Evolutionary conservation across 768 basidiomycete genomes (phyloP).

Genomic region (Auricularia heimuer): DNA sequence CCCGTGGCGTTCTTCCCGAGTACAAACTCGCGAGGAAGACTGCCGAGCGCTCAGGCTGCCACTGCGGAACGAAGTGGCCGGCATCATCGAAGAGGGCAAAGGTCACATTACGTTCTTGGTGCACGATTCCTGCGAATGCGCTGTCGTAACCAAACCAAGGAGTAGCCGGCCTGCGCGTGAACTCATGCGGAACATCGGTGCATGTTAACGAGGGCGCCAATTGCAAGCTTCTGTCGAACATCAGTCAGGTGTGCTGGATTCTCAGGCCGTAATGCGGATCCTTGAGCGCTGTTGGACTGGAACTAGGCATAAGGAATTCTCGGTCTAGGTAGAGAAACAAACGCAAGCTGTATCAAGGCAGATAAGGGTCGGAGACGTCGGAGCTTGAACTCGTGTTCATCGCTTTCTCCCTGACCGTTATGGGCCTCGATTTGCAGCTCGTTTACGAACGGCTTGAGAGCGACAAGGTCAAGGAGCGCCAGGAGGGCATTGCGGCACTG

Average conservation of each 20-base stretch:
- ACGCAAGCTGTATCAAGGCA: too few species aligned
- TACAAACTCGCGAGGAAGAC: conserved; percentile 9
- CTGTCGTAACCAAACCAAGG: conserved; percentile 5
- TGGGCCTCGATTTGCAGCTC: neutral
- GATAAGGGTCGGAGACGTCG: too few species aligned
- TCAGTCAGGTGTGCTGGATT: too few species aligned
- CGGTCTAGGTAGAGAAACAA: too few species aligned
- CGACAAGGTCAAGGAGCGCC: conserved; percentile 42
- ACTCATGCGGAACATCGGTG: too few species aligned
- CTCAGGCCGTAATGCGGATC: too few species aligned
- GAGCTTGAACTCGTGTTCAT: too few species aligned
- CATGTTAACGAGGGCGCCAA: too few species aligned
- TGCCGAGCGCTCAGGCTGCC: conserved; percentile 5
- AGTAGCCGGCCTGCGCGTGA: conserved; percentile 3
- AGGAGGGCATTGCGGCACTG: too few species aligned
- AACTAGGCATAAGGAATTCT: too few species aligned
- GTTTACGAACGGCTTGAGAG: conserved; percentile 21
- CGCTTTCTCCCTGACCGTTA: neutral
- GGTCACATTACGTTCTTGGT: conserved; percentile 10
- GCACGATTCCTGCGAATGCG: conserved; percentile 7
- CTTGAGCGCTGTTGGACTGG: too few species aligned
- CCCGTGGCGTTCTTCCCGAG: conserved; percentile 8
- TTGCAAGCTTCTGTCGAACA: too few species aligned
- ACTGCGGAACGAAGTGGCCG: conserved; percentile 11
- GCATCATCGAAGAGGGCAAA: conserved; percentile 9